Conservation (phyloP, 345 rosid genomes). For the Eucalyptus fibrosa region DNA sequence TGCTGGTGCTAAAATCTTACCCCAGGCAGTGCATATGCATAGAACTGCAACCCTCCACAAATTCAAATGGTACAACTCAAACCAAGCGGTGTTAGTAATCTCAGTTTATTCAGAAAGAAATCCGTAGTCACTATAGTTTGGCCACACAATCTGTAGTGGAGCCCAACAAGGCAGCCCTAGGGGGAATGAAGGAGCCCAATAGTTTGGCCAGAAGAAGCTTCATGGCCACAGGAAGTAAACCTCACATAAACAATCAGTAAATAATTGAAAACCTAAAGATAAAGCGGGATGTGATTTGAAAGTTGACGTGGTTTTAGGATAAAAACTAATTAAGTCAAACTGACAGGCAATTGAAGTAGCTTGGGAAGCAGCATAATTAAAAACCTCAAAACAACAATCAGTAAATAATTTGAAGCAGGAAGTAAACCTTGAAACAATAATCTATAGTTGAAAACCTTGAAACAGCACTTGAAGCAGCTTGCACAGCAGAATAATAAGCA, state of each 20-base stretch:
- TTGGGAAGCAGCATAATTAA: slow-evolving; percentile 46
- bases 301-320: not conserved
- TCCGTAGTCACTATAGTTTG: not conserved
- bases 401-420: not conserved
- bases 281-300: not conserved
- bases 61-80: not conserved
- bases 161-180: not conserved
- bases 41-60: not conserved
- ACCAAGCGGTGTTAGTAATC: not conserved
- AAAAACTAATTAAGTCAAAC: not conserved
- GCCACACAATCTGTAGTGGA: not conserved
- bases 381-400: not conserved
- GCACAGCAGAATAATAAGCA: slow-evolving; percentile 37
- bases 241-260: not conserved
- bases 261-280: not conserved
- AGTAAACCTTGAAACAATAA: not conserved
- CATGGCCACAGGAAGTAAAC: not conserved
- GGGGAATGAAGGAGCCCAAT: not conserved
- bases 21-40: not conserved
- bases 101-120: not conserved
- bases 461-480: slow-evolving; percentile 34
- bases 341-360: slow-evolving; percentile 61
- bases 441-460: not conserved
- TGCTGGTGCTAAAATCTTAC: not conserved
- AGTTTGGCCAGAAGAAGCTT: not conserved